Evolutionary conservation across 192 early-diverging fungal genomes (phyloP).

Genomic region (Mortierella hygrophila): DNA sequence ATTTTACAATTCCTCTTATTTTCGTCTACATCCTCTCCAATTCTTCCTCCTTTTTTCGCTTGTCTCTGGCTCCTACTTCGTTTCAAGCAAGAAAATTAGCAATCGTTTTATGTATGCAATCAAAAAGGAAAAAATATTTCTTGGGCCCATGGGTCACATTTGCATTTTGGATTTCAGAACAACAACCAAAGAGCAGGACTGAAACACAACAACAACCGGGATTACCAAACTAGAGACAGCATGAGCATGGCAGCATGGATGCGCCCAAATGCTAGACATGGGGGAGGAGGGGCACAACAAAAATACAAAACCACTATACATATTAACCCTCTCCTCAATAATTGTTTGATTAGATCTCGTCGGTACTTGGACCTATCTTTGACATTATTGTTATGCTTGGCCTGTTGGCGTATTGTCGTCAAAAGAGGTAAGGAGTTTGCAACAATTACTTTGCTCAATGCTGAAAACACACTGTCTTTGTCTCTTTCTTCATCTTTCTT

Average conservation of each 20-base stretch:
- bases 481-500: not conserved
- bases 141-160: too few relatives aligned
- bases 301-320: not conserved
- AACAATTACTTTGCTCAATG: too few relatives aligned
- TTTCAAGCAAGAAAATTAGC: constrained; percentile 1
- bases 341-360: constrained; percentile 34
- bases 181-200: not conserved
- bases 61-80: not conserved
- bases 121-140: not conserved
- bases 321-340: not conserved
- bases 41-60: not conserved
- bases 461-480: not conserved
- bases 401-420: constrained; percentile 43
- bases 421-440: constrained; percentile 36
- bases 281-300: not conserved
- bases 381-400: constrained; percentile 53
- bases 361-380: constrained; percentile 45
- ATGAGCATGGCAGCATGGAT: not conserved
- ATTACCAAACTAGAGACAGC: not conserved
- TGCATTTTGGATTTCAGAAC: not conserved
- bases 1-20: not conserved
- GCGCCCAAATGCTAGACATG: not conserved
- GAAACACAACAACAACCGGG: not conserved
- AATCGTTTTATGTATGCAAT: not conserved
- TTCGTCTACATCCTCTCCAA: not conserved